phyloP scores from a whole-genome alignment of 148 eudicot genomes.

The Beta vulgaris region DNA sequence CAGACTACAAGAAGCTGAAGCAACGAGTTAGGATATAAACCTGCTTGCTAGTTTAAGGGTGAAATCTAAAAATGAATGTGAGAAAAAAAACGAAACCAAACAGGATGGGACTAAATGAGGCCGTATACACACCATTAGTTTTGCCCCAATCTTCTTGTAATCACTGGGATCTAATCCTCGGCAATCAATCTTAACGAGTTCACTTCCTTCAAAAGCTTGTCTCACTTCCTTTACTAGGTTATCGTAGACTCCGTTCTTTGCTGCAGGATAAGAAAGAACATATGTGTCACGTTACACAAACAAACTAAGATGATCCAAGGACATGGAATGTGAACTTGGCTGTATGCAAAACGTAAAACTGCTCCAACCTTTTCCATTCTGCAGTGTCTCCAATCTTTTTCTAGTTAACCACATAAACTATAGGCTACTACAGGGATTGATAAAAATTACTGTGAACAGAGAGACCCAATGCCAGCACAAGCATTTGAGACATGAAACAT shows the following conservation, averaged over 20 bases:
- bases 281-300: conserved; percentile 10
- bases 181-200: conserved; percentile 77
- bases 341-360: background rate
- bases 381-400: background rate
- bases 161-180: conserved; percentile 81
- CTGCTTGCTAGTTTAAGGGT: background rate
- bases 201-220: conserved; percentile 83
- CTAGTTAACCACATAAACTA: background rate
- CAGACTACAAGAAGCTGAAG: background rate
- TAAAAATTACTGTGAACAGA: background rate
- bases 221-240: conserved; percentile 76
- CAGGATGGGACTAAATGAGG: conserved; percentile 1
- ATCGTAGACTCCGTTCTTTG: conserved; percentile 80
- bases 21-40: background rate
- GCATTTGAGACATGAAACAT: background rate
- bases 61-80: background rate
- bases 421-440: background rate
- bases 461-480: background rate
- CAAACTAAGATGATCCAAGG: background rate
- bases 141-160: conserved; percentile 90
- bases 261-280: conserved; percentile 36
- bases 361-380: background rate
- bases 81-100: background rate
- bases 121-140: conserved; percentile 68
- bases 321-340: background rate